Evolutionary conservation across 371 early-diverging fungal genomes (phyloP).

Genomic region (Chytridium lagenaria): DNA sequence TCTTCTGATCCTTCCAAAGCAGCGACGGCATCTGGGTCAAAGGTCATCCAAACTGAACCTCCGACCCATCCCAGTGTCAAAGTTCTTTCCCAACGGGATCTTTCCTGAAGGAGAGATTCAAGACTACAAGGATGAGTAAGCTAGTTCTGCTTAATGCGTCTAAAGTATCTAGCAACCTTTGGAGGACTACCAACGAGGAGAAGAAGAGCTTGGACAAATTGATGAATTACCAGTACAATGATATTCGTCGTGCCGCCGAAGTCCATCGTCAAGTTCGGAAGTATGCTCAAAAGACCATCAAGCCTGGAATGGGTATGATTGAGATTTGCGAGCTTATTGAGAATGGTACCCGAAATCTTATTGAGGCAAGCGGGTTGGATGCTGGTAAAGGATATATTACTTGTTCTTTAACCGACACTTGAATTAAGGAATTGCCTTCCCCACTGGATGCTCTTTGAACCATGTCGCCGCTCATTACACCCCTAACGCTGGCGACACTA

Average conservation of each 20-base stretch:
- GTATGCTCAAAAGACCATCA: conserved; percentile 82
- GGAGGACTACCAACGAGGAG: conserved; percentile 55
- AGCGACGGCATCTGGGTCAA: neutral
- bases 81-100: conserved; percentile 46
- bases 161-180: conserved; percentile 44
- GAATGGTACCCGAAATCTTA: conserved; percentile 89
- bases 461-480: conserved; percentile 99
- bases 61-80: conserved; percentile 55
- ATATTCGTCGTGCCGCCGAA: conserved; percentile 90
- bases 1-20: neutral
- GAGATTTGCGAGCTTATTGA: conserved; percentile 95
- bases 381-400: conserved; percentile 54
- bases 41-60: conserved; percentile 48
- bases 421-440: conserved; percentile 89
- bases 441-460: conserved; percentile 98
- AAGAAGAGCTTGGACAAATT: conserved; percentile 50
- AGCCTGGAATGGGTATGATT: conserved; percentile 97
- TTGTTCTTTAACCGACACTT: conserved; percentile 2
- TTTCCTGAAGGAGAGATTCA: conserved; percentile 54
- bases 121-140: conserved; percentile 55
- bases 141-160: neutral
- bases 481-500: conserved; percentile 96
- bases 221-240: conserved; percentile 60
- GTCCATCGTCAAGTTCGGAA: conserved; percentile 86
- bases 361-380: conserved; percentile 91